Conservation (phyloP, 1,284 basidiomycete species). For the Pyrrhoderma noxium region DNA sequence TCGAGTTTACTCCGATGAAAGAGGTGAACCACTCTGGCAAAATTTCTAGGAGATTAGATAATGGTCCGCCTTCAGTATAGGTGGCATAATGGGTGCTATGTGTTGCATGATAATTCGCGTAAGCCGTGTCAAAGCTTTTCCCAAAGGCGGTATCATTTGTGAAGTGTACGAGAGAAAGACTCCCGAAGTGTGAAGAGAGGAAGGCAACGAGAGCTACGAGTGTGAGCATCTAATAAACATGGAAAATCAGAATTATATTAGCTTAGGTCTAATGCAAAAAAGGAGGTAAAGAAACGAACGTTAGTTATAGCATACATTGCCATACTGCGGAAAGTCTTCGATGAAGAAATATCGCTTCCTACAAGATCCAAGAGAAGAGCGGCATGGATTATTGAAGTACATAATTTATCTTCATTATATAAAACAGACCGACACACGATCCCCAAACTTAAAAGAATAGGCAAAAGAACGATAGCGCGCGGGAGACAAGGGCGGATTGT, state of each 20-base stretch:
- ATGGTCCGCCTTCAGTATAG: too few species aligned
- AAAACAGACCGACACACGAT: neutral
- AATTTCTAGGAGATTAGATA: too few species aligned
- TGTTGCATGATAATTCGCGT: too few species aligned
- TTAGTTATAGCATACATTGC: slow-evolving; percentile 6
- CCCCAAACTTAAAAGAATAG: neutral
- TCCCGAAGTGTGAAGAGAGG: neutral
- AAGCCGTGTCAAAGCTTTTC: too few species aligned
- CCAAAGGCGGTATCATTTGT: too few species aligned
- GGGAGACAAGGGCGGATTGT: slow-evolving; percentile 1
- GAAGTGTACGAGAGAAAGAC: neutral
- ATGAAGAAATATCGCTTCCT: slow-evolving; percentile 2
- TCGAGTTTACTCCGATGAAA: too few species aligned
- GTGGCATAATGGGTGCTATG: too few species aligned
- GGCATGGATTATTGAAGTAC: slow-evolving; percentile 6
- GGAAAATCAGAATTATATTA: too few species aligned
- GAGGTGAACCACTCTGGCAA: too few species aligned
- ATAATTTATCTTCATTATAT: neutral
- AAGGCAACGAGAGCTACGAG: slow-evolving; percentile 8
- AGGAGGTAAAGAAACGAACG: neutral
- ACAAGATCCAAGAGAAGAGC: slow-evolving; percentile 13
- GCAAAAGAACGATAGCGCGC: neutral
- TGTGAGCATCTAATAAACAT: slow-evolving; percentile 2
- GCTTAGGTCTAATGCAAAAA: too few species aligned
- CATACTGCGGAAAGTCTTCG: slow-evolving; percentile 6